Evolutionary conservation across 1,139 yeast genomes (phyloP).

Genomic region (Pichia inconspicua): DNA sequence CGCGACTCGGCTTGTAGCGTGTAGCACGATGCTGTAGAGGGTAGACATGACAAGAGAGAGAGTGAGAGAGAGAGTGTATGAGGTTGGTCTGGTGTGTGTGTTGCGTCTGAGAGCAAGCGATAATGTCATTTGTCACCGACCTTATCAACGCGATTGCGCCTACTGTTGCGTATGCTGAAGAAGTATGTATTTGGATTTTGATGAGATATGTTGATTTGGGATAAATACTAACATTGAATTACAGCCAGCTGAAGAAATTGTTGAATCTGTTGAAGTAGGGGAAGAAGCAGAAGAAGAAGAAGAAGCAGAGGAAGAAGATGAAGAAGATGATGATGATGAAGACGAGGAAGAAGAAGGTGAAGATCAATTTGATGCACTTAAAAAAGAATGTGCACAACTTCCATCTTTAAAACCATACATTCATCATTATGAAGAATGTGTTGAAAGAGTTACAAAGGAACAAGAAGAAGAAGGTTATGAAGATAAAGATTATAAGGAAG

Average conservation of each 20-base stretch:
- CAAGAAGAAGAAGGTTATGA: conserved; percentile 78
- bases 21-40: background rate
- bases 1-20: background rate
- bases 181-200: conserved; percentile 31
- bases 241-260: conserved; percentile 23
- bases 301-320: conserved; percentile 58
- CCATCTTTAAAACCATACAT: conserved; percentile 64
- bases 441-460: conserved; percentile 86
- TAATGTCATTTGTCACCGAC: conserved; percentile 56
- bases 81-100: background rate
- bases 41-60: background rate
- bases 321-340: conserved; percentile 65
- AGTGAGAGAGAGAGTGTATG: background rate
- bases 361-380: conserved; percentile 63
- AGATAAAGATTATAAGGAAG: conserved; percentile 79
- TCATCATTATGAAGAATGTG: conserved; percentile 93
- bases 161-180: conserved; percentile 80
- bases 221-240: conserved; percentile 3
- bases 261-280: conserved; percentile 11
- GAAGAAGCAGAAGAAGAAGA: conserved; percentile 26
- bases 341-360: conserved; percentile 69
- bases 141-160: conserved; percentile 78
- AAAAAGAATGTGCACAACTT: conserved; percentile 60
- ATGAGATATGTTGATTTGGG: background rate
- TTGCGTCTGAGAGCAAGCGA: background rate